phyloP scores from a whole-genome alignment of 2,329 filamentous ascomycete genomes.

The Diaporthe velutina region DNA sequence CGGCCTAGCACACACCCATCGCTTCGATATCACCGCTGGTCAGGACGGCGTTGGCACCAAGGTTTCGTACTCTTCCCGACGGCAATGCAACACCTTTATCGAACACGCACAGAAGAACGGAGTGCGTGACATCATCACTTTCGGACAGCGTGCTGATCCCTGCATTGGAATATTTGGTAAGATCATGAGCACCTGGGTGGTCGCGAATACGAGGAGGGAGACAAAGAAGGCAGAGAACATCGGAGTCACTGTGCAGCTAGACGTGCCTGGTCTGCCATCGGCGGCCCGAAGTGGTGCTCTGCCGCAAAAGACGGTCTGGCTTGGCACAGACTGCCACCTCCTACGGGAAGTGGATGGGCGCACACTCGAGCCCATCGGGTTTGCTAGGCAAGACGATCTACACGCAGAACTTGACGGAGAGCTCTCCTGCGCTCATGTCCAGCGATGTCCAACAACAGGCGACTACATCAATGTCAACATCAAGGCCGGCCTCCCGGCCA shows the following conservation, averaged over 20 bases:
- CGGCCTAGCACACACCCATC: constrained; percentile 78
- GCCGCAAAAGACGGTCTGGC: constrained; percentile 60
- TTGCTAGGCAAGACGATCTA: constrained; percentile 70
- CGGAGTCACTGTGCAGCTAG: constrained; percentile 71
- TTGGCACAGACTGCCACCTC: constrained; percentile 61
- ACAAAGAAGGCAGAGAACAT: constrained; percentile 65
- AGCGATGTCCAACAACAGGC: constrained; percentile 78
- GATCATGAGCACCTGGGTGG: constrained; percentile 71
- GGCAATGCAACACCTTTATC: constrained; percentile 74
- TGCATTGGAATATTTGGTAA: constrained; percentile 82
- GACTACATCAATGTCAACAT: constrained; percentile 88
- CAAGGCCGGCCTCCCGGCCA: constrained; percentile 66
- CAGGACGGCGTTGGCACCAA: constrained; percentile 44
- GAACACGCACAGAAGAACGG: constrained; percentile 73
- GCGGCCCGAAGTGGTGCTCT: background rate
- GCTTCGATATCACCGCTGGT: constrained; percentile 73
- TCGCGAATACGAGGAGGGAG: constrained; percentile 44
- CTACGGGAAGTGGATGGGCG: constrained; percentile 75
- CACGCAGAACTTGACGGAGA: constrained; percentile 78
- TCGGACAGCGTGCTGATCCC: constrained; percentile 80
- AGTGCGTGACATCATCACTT: constrained; percentile 68
- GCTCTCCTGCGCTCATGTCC: constrained; percentile 78
- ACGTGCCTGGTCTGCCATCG: constrained; percentile 7
- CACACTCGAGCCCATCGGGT: constrained; percentile 79
- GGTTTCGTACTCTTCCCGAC: constrained; percentile 79